phyloP scores from a whole-genome alignment of 108 stramenopile genomes.

The Cyclotella sp. region DNA sequence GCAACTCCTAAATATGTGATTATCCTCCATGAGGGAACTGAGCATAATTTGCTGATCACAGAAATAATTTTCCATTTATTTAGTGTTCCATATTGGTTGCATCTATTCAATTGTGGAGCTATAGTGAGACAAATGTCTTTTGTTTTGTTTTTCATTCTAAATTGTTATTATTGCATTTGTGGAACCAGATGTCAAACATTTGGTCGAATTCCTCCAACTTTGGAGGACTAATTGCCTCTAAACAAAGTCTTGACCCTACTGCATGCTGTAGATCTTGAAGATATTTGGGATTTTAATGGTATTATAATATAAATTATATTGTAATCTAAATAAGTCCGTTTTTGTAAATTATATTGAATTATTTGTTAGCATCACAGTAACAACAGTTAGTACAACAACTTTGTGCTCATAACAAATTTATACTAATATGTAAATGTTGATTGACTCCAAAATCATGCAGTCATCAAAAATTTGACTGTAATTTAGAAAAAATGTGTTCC shows the following conservation, averaged over 20 bases:
- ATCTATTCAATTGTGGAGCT: background rate
- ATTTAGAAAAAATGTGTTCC: background rate
- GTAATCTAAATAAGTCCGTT: too few species aligned
- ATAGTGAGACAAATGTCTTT: background rate
- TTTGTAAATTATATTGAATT: too few species aligned
- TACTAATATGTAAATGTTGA: background rate
- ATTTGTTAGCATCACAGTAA: too few species aligned
- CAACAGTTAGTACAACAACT: background rate
- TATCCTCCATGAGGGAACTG: conserved; percentile 10
- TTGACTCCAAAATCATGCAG: too few species aligned
- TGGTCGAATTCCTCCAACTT: conserved; percentile 19
- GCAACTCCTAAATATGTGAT: conserved; percentile 3
- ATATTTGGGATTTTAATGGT: conserved; percentile 8
- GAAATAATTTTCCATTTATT: background rate
- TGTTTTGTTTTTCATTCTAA: too few species aligned
- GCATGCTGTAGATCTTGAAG: conserved; percentile 11
- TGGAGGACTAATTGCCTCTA: conserved; percentile 21
- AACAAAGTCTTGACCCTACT: background rate
- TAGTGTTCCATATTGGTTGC: conserved; percentile 1
- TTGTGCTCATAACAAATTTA: background rate
- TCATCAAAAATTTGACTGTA: background rate
- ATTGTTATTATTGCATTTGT: conserved; percentile 20
- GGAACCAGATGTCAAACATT: conserved; percentile 26
- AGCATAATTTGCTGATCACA: conserved; percentile 7
- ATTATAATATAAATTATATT: too few species aligned